These are phyloP conservation scores for Debaryomyces sp. DNA, from an alignment of 1,139 yeast genomes.

Conservation along the genomic window DNA sequence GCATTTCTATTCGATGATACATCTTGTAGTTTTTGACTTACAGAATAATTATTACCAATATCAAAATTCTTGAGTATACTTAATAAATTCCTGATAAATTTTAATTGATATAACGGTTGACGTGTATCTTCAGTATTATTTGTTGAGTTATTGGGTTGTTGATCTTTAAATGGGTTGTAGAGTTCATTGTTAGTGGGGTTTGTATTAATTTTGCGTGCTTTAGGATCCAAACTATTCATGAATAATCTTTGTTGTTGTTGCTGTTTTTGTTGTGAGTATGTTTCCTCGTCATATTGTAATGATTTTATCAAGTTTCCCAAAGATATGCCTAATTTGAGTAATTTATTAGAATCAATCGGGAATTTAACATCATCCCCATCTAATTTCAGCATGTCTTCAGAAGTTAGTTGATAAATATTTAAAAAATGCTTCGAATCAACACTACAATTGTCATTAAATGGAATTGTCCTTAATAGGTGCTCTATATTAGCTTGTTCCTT, in stretches of 20 bases:
- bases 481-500: conserved; percentile 33
- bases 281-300: conserved; percentile 40
- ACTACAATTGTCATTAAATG: conserved; percentile 29
- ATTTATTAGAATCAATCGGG: conserved; percentile 42
- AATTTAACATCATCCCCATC: conserved; percentile 24
- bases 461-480: conserved; percentile 37
- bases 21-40: conserved; percentile 5
- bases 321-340: conserved; percentile 47
- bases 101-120: conserved; percentile 35
- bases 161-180: conserved; percentile 14
- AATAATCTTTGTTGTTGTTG: conserved; percentile 25
- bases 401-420: conserved; percentile 35
- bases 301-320: conserved; percentile 46
- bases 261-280: conserved; percentile 23
- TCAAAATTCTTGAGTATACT: conserved; percentile 45
- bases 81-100: conserved; percentile 38
- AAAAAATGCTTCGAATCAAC: conserved; percentile 23
- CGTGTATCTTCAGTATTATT: background rate
- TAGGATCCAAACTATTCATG: conserved; percentile 11
- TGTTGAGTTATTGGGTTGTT: conserved; percentile 12
- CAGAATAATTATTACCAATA: conserved; percentile 26
- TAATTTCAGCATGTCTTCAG: conserved; percentile 29
- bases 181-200: conserved; percentile 3
- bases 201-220: background rate
- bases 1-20: conserved; percentile 9